Base-by-base conservation (phyloP, 371 early-diverging fungal genomes). In the Basidiobolus meristosporus region DNA sequence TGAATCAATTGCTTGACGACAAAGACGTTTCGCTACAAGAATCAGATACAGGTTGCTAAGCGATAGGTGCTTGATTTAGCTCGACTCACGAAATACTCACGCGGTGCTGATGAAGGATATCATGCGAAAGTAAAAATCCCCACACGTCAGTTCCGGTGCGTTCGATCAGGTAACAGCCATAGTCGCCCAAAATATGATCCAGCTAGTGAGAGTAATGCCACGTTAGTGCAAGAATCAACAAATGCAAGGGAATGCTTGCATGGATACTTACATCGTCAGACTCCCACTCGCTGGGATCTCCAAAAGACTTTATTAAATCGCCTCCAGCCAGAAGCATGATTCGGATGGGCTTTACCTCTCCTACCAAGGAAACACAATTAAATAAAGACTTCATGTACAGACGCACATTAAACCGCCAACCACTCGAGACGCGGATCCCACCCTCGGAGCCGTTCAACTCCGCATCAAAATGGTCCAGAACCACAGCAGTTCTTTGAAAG, bases 321-420 rank as follows among this genome's bases (percentile, higher is more conserved):
- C 92, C 95, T 32, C 98, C 98, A 15, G 98, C 95, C 39, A 97
- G 63, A 31, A 97, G 59, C 74, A 95, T 76, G 35, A 95, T 78
- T 42, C 74, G 65, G 48, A 90, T 75, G 23, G 65, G 60, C 31
- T 65, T 63, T 33, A 47, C 49, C 38, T 68, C 48, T 7, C 67
- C 69, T 65, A 48, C 41, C 41, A 14, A 19, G 23, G 39, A 12
- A 37, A 16, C 11, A 22, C 16, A 26, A 31, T 26, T 14, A 10
- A 31, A n/a, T 5, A 12, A 40, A 5, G 10, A 20, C 0, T n/a
- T n/a, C 7, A 31, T 3, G 21, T 43, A 48, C 40, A 31, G n/a
- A n/a, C 35, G 31, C 52, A 33, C 16, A 32, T 17, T 22, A 51
- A 17, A n/a, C 48, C 52, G 45, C 69, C 80, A 65, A 58, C 50